Evolutionary conservation across 257 asterid species (phyloP).

Genomic region (Coffea eugenioides): DNA sequence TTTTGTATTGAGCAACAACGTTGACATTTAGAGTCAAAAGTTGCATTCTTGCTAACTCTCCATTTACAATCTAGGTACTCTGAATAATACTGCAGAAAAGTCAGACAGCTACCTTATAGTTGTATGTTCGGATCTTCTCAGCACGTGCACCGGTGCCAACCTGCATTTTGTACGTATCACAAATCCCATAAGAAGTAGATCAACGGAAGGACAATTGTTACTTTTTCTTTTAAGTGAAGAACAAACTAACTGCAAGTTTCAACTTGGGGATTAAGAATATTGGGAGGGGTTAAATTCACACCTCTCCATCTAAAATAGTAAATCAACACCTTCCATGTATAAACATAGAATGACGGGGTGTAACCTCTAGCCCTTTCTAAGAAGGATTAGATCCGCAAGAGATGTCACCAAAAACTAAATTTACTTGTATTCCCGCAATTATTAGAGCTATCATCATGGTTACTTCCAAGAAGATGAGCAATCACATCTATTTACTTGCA

Average conservation of each 20-base stretch:
- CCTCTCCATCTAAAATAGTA: not conserved
- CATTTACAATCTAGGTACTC: not conserved
- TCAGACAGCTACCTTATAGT: slow-evolving; percentile 66
- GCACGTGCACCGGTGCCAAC: slow-evolving; percentile 98
- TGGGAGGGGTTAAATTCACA: not conserved
- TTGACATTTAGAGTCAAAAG: not conserved
- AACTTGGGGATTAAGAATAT: not conserved
- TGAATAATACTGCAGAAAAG: not conserved
- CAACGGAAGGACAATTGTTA: not conserved
- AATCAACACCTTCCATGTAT: not conserved
- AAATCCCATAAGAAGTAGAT: not conserved
- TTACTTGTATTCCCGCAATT: too few relatives aligned
- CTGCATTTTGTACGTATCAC: slow-evolving; percentile 39
- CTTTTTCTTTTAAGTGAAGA: not conserved
- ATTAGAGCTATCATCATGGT: not conserved
- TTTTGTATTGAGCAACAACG: not conserved
- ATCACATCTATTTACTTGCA: not conserved
- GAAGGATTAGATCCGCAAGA: not conserved
- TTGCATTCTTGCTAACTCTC: not conserved
- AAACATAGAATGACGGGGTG: not conserved
- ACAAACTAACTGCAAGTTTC: not conserved
- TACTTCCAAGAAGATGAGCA: not conserved
- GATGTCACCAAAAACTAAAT: not conserved
- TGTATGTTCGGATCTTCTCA: slow-evolving; percentile 95
- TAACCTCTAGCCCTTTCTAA: not conserved